Evolutionary conservation across 148 eudicot genomes (phyloP).

Genomic region (Chenopodium berlandieri): DNA sequence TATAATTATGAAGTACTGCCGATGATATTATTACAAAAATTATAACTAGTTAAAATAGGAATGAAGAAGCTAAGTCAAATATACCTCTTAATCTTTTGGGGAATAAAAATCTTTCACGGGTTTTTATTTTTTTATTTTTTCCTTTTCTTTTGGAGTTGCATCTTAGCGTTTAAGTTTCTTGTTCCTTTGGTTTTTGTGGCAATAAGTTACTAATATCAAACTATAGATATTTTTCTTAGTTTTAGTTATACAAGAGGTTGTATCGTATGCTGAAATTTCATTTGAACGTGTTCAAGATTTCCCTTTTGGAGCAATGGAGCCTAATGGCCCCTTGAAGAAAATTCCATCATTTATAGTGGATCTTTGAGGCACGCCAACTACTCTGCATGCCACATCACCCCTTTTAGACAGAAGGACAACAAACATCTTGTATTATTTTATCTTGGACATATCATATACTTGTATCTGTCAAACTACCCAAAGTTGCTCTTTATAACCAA

Average conservation of each 20-base stretch:
- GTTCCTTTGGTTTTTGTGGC: neutral
- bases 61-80: neutral
- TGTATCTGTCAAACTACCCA: neutral
- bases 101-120: too few relatives aligned
- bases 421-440: neutral
- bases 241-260: neutral
- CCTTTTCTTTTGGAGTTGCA: conserved; percentile 1
- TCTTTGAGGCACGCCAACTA: neutral
- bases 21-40: neutral
- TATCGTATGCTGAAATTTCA: neutral
- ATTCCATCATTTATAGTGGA: neutral
- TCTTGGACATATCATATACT: neutral
- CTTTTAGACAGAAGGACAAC: neutral
- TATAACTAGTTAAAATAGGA: neutral
- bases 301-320: neutral
- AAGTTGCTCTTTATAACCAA: neutral
- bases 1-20: neutral
- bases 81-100: neutral
- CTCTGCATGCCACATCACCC: too few relatives aligned
- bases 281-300: neutral
- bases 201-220: neutral
- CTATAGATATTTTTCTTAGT: neutral
- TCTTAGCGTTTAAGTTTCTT: neutral
- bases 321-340: neutral
- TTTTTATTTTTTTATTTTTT: neutral